Evolutionary conservation across 176 grass and related monocot species (phyloP), one percentile per base, ranked within the genome.

Genomic region (Eremochloa ophiuroides): DNA sequence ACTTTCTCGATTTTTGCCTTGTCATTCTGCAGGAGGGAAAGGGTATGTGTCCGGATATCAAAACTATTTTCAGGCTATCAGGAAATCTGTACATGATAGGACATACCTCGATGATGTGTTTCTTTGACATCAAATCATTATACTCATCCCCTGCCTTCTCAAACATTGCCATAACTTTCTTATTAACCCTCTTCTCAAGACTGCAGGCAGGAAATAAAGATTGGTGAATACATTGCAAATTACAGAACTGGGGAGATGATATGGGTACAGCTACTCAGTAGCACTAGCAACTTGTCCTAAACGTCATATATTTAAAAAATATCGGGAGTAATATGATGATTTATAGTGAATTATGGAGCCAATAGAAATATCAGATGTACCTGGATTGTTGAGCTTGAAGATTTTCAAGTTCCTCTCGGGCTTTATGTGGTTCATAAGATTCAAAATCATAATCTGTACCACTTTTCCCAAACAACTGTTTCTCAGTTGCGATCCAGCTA

Each of bases 121-220:
- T 99, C 87, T 91, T 99, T 25, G 92, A 89, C 67, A 90, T 99
- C 81, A 99, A 85, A 80, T 95, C 88, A 76, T 91, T 95, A 71
- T 95, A 99, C 87, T 99, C 96, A 76, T 95, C 96, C 80, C 91
- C 91, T 53, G 96, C 96, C 79, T 95, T 99, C 78, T 99, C 96
- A 91, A 99, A 99, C 93, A 99, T 95, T 29, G 88, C 86, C 91
- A 99, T 95, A 48, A 99, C 96, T 83, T 99, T 99, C 74, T 99
- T 99, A 85, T 99, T 99, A 30, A 99, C 85, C 73, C 96, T 95
- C 80, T 99, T 99, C 96, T 99, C 93, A 74, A 99, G 91, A 82
- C 96, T 99, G 85, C 71, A 91, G 74, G 85, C 6, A 88, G 69
- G 77, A 31, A 73, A 83, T 58, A 47, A 66, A 28, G 39, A 83